These are phyloP conservation scores for Colletotrichum brevisporum DNA, from an alignment of 2,329 filamentous ascomycete species.

Conservation along the genomic window DNA sequence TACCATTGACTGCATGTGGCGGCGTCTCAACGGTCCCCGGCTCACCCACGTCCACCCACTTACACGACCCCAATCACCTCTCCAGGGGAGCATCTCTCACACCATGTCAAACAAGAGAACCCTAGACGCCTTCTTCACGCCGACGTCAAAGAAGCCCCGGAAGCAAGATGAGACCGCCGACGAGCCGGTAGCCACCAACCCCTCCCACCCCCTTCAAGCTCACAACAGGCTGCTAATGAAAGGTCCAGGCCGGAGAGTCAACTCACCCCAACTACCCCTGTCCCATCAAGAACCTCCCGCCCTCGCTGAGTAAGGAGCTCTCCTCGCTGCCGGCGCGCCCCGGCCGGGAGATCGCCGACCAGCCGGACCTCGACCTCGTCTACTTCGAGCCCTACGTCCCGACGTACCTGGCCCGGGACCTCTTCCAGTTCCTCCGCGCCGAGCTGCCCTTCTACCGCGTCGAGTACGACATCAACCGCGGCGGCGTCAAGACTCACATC, in stretches of 20 bases:
- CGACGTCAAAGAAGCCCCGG: conserved; percentile 59
- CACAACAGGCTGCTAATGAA: background rate
- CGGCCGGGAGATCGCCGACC: conserved; percentile 72
- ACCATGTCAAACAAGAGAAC: conserved; percentile 69
- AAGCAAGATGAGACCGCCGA: conserved; percentile 36
- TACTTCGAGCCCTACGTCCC: conserved; percentile 83
- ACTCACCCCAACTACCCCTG: conserved; percentile 65
- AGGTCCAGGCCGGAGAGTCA: conserved; percentile 46
- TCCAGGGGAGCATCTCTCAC: background rate
- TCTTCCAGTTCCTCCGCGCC: conserved; percentile 80
- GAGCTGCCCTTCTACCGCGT: conserved; percentile 84
- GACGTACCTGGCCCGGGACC: conserved; percentile 63
- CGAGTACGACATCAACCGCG: conserved; percentile 79
- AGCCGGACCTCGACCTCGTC: conserved; percentile 79
- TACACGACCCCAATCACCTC: conserved; percentile 28
- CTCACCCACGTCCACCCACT: conserved; percentile 2
- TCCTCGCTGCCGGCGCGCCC: conserved; percentile 64
- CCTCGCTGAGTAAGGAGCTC: conserved; percentile 55
- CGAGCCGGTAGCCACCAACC: conserved; percentile 26
- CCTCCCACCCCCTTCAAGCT: background rate
- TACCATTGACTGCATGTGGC: conserved; percentile 4
- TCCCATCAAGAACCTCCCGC: conserved; percentile 61
- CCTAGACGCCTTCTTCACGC: conserved; percentile 78
- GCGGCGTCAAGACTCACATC: conserved; percentile 73
- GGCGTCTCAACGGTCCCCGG: conserved; percentile 14